Evolutionary conservation across 495 filamentous ascomycete genomes (phyloP).

Genomic region (Aspergillus sparsus): DNA sequence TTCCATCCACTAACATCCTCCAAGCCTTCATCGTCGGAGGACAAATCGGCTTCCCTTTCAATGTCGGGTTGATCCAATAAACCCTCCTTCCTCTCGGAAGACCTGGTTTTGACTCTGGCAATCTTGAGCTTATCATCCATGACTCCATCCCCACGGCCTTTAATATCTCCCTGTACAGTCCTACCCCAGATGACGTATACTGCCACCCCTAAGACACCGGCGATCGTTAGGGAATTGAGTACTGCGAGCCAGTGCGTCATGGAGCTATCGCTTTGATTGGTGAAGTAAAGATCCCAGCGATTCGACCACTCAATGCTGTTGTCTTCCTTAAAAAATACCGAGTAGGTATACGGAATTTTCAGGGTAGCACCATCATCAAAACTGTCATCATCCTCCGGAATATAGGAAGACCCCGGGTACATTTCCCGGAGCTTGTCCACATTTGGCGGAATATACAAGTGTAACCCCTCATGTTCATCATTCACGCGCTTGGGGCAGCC

Average conservation of each 20-base stretch:
- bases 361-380: conserved; percentile 69
- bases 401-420: conserved; percentile 63
- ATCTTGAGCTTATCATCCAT: conserved; percentile 67
- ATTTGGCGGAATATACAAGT: conserved; percentile 67
- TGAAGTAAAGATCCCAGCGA: conserved; percentile 93
- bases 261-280: conserved; percentile 82
- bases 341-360: conserved; percentile 86
- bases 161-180: conserved; percentile 81
- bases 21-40: conserved; percentile 72
- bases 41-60: conserved; percentile 61
- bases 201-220: conserved; percentile 75
- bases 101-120: conserved; percentile 51
- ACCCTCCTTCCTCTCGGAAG: conserved; percentile 56
- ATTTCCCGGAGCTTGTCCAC: conserved; percentile 55
- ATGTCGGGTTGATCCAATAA: conserved; percentile 67
- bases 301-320: conserved; percentile 79
- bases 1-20: conserved; percentile 95
- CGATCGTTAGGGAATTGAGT: conserved; percentile 86
- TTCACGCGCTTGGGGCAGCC: conserved; percentile 71
- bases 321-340: conserved; percentile 90
- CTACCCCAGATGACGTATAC: conserved; percentile 84
- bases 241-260: conserved; percentile 93
- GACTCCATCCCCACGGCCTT: conserved; percentile 62
- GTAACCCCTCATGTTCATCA: conserved; percentile 61
- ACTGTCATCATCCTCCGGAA: conserved; percentile 53